Base-by-base conservation (phyloP, 2,329 filamentous ascomycete genomes). In the Aspergillus fumigatiaffinis region DNA sequence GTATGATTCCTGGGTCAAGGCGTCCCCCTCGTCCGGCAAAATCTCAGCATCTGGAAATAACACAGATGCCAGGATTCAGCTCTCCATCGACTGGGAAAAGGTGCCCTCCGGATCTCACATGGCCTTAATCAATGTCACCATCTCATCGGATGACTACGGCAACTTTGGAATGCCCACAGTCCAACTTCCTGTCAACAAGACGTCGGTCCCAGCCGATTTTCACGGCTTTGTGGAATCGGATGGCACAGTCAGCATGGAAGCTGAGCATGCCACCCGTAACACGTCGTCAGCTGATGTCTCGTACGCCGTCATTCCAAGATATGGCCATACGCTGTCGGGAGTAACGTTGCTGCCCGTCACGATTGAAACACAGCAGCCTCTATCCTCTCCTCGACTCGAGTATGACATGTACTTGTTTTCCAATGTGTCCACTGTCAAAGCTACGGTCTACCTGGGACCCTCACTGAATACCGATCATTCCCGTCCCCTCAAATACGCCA, bases 161-260 rank as follows among this genome's bases (percentile, higher is more conserved):
- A 73, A 74, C 58, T 76, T 68, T 66, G 65, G 63, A 54, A 70
- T 66, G 59, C 74, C 74, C 0, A 73, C 76, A 10, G 72, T 88
- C 1, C 76, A 83, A 51, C 75, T 87, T 0, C 84, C 85, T 0
- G 76, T 87, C 26, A 76, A 79, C 58, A 76, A 81, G 49, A 78
- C 79, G 5, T 66, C 69, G 1, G 66, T 83, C 1, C 81, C 85
- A 0, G 66, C 73, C 1, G 76, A 74, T 54, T 88, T 87, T 70
- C 76, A 72, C 7, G 87, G 86, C 3, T 88, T 87, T 60, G 77
- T 88, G 49, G 87, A 89, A 70, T 81, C 81, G 0, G 84, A 88
- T 63, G 66, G 65, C 10, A 67, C 68, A 47, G 58, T 77, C 54
- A 71, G 71, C 2, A 73, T 77, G 35, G 71, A 76, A 60, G 60